Base-by-base conservation (phyloP, 176 grass and related monocot species). In the Puya raimondii region DNA sequence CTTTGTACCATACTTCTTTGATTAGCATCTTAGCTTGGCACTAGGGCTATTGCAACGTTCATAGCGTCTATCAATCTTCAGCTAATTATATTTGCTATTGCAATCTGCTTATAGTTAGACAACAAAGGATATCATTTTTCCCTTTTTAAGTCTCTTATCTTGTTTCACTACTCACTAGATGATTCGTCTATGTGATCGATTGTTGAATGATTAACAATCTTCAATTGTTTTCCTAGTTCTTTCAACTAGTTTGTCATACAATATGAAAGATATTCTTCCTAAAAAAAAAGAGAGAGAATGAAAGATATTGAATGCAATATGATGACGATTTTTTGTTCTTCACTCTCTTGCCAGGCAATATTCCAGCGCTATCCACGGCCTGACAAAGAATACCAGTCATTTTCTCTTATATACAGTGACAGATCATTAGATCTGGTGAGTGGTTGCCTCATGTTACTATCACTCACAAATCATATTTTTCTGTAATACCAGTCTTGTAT, bases 351-450 rank as follows among this genome's bases (percentile, higher is more conserved):
- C 50, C 85, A 92, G 90, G 90, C 83, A 80, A 84, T 92, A 77
- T 92, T 92, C 63, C 70, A 78, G 66, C 70, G 90, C 50, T 74
- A 92, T 79, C 85, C 90, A 79, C 80, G 80, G 63, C 90, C 90
- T 47, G 90, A 88, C 78, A 92, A 92, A 83, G 90, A 92, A 80
- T 81, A 88, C 53, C 85, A 92, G 69, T 92, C 90, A 70, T 92
- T 92, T 68, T 88, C 90, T 47, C 90, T 92, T 56, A 83, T 92
- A 81, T 92, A 88, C 66, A 82, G 67, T 29, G 79, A 88, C 48
- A 80, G 85, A 79, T 88, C 90, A 68, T 78, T 92, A 78, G 90
- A 92, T 88, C 50, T 92, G 90, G 90, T 92, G 48, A 66, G 79
- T 76, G 9, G 26, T 73, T 67, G 51, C 77, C 47, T 73, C 29